Conservation (phyloP, 148 eudicot genomes). For the Chenopodium quinoa region DNA sequence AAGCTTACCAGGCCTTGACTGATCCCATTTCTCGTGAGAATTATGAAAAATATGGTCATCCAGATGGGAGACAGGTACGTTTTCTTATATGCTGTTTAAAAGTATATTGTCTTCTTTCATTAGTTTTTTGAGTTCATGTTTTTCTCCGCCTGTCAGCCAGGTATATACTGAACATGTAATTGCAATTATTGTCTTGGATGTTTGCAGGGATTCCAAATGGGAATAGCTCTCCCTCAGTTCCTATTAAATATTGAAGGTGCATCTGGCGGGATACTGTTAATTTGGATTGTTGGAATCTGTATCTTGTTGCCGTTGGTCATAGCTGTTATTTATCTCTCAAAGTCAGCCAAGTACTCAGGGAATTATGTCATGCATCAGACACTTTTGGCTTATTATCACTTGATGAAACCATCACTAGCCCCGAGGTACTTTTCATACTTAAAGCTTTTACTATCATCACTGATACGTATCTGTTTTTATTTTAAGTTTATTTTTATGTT, state of each 20-base stretch:
- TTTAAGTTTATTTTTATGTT: neutral
- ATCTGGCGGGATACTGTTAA: slow-evolving; percentile 73
- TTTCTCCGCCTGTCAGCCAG: neutral
- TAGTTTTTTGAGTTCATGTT: neutral
- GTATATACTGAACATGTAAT: slow-evolving; percentile 1
- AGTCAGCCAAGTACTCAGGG: slow-evolving; percentile 79
- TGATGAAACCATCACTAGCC: slow-evolving; percentile 87
- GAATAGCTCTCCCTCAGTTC: slow-evolving; percentile 90
- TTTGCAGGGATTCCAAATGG: slow-evolving; percentile 90
- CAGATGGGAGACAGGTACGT: slow-evolving; percentile 95
- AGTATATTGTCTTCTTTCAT: neutral
- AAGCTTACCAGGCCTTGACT: slow-evolving; percentile 94
- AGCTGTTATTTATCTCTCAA: slow-evolving; percentile 74
- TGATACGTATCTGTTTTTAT: neutral
- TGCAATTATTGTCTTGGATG: slow-evolving; percentile 16
- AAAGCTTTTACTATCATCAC: neutral
- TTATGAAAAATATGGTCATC: slow-evolving; percentile 97
- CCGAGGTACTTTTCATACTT: slow-evolving; percentile 56
- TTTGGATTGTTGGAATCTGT: slow-evolving; percentile 83
- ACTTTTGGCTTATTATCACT: slow-evolving; percentile 59
- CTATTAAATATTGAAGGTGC: slow-evolving; percentile 76
- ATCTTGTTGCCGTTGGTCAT: slow-evolving; percentile 78
- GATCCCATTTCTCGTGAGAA: slow-evolving; percentile 93
- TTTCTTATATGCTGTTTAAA: neutral
- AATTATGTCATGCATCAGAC: slow-evolving; percentile 87